Evolutionary conservation across 495 filamentous ascomycete species (phyloP).

Genomic region (Xylaria flabelliformis): DNA sequence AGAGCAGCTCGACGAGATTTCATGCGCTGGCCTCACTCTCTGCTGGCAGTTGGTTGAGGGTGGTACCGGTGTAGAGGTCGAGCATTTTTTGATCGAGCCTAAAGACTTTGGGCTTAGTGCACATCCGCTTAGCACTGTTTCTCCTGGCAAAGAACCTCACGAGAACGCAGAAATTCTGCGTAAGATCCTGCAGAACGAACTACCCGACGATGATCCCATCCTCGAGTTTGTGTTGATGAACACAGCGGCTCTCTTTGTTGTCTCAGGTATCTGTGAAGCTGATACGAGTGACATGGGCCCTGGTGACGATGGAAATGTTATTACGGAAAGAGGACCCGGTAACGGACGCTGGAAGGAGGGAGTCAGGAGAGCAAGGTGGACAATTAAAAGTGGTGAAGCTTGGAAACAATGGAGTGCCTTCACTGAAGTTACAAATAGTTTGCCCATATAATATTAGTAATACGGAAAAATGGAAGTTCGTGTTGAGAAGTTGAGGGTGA

Average conservation of each 20-base stretch:
- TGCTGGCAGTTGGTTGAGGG: conserved; percentile 81
- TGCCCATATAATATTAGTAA: conserved; percentile 29
- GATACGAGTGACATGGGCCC: conserved; percentile 75
- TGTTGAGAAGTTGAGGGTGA: not conserved
- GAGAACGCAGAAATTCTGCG: conserved; percentile 88
- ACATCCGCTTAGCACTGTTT: conserved; percentile 77
- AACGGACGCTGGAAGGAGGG: conserved; percentile 93
- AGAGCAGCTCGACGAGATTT: conserved; percentile 95
- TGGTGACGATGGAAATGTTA: conserved; percentile 69
- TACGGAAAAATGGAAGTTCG: not conserved
- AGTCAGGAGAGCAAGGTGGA: conserved; percentile 81
- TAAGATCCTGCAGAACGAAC: conserved; percentile 73
- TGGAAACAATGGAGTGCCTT: conserved; percentile 74
- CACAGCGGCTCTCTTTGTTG: conserved; percentile 83
- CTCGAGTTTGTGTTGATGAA: conserved; percentile 94
- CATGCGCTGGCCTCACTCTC: conserved; percentile 81
- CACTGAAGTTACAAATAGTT: conserved; percentile 61
- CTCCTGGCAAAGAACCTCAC: conserved; percentile 80
- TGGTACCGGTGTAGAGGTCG: conserved; percentile 60
- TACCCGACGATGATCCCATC: conserved; percentile 79
- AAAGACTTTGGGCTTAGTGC: conserved; percentile 81
- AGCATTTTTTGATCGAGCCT: conserved; percentile 77
- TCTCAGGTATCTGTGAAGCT: conserved; percentile 83
- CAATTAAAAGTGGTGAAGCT: conserved; percentile 79
- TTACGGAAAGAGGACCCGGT: conserved; percentile 80